Base-by-base conservation (phyloP, 2,329 filamentous ascomycete genomes). In the Colletotrichum sansevieriae region DNA sequence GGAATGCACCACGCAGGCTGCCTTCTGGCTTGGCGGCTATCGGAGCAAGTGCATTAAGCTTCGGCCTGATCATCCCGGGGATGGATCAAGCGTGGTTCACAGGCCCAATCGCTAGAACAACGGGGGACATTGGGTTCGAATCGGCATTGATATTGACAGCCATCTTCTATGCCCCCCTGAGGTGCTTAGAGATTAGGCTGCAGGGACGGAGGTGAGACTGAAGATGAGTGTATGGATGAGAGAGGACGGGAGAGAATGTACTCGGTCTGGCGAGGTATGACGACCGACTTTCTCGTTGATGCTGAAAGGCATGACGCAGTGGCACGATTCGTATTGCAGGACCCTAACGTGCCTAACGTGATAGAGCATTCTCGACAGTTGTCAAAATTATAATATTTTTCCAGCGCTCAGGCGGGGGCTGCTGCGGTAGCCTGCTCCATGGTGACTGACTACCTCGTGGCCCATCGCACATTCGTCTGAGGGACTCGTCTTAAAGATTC, bases 51-150 rank as follows among this genome's bases (percentile, higher is more conserved):
- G 33, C 81, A 1, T 71, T 82, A 37, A 82, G 82, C 41, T 78
- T 84, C 67, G 81, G 76, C 15, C 72, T 84, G 37, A 77, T 82
- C 1, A 72, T 84, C 4, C 82, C 82, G 3, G 75, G 78, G 15
- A 83, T 84, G 77, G 75, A 75, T 18, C 81, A 83, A 67, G 78
- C 78, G 8, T 83, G 81, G 81, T 84, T 76, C 63, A 76, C 76
- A 3, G 83, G 82, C 8, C 81, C 82, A 3, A 78, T 84, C 52
- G 83, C 81, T 3, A 65, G 74, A 70, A 78, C 73, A 7, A 81
- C 82, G 12, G 82, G 82, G 3, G 83, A 84, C 71, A 76, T 84
- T 43, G 82, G 82, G 2, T 84, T 84, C 61, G 82, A 83, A 70
- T 68, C 81, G 62, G 82, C 82, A 12, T 82, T 84, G 70, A 71